These are phyloP conservation scores for Aspergillus chevalieri DNA, from an alignment of 2,329 filamentous ascomycete species.

Conservation along the genomic window DNA sequence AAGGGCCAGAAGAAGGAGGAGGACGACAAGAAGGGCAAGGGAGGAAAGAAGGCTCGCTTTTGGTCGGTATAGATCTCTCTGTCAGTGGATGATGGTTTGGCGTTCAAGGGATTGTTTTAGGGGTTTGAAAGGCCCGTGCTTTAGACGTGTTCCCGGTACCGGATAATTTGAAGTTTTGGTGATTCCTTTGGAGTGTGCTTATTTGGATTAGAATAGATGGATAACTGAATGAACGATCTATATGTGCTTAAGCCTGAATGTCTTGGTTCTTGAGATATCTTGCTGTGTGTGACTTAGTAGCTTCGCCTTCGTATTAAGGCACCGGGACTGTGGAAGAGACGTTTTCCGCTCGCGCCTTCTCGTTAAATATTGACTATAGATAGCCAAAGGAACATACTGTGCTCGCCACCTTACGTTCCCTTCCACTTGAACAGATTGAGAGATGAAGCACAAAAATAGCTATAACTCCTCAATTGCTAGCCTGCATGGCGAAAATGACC, in stretches of 20 bases:
- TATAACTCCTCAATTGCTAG: constrained; percentile 2
- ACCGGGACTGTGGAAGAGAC: no score
- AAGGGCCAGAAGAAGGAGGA: neutral
- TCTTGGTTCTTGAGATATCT: neutral
- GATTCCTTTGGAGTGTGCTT: neutral
- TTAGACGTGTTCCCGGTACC: neutral
- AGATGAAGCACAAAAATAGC: no score
- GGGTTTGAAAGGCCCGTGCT: neutral
- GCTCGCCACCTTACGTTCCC: no score
- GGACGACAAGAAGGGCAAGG: neutral
- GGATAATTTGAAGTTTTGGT: neutral
- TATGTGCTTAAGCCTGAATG: neutral
- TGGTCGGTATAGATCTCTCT: neutral
- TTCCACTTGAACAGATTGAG: no score
- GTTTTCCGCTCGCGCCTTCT: no score
- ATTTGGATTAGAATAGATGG: neutral
- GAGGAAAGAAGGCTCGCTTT: neutral
- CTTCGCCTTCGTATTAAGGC: neutral
- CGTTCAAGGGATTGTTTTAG: neutral
- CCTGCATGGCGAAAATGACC: constrained; percentile 3
- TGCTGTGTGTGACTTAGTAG: neutral
- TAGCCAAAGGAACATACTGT: no score
- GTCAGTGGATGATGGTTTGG: neutral
- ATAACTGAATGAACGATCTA: neutral
- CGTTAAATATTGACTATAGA: no score